phyloP scores from a whole-genome alignment of 768 basidiomycete species.

The Agrocybe chaxingu region DNA sequence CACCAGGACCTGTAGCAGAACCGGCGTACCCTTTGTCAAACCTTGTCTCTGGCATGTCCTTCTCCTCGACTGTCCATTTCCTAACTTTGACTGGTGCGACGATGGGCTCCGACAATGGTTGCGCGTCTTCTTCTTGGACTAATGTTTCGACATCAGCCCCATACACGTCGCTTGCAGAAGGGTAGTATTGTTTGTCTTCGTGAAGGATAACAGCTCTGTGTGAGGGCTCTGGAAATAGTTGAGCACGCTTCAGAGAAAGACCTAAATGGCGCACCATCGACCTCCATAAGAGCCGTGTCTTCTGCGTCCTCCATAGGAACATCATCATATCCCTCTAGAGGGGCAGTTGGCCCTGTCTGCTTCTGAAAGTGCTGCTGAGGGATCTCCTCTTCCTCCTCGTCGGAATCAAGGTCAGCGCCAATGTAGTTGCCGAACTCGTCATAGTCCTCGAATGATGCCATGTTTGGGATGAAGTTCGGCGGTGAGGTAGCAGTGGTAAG shows the following conservation, averaged over 20 bases:
- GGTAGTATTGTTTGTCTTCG: constrained; percentile 98
- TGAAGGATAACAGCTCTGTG: constrained; percentile 87
- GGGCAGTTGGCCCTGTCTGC: constrained; percentile 36
- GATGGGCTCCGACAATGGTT: constrained; percentile 92
- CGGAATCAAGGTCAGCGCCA: constrained; percentile 90
- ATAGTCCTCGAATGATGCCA: constrained; percentile 74
- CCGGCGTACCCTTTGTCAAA: constrained; percentile 87
- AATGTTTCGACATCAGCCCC: constrained; percentile 92
- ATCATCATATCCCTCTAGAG: constrained; percentile 84
- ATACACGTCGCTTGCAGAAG: constrained; percentile 88
- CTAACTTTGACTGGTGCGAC: constrained; percentile 93
- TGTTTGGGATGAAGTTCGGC: constrained; percentile 8
- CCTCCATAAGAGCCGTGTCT: constrained; percentile 73
- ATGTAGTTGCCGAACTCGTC: constrained; percentile 98
- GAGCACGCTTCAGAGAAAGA: not conserved
- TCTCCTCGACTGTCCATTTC: constrained; percentile 94
- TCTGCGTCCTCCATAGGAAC: constrained; percentile 54
- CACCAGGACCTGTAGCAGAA: not conserved
- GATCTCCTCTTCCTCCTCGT: constrained; percentile 59
- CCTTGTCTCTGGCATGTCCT: constrained; percentile 93
- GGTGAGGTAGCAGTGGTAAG: not conserved
- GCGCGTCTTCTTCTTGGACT: constrained; percentile 97
- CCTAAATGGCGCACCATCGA: constrained; percentile 59
- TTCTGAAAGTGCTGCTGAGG: constrained; percentile 47
- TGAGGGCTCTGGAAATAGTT: constrained; percentile 51